Evolutionary conservation across 345 rosid genomes (phyloP).

Genomic region (thale cress (Arabidopsis thaliana)): TAIR10.1 NC_003075.7:17304501-17305000

Average conservation of each 20-base stretch:
- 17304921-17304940: neutral
- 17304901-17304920: neutral
- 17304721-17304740: conserved; percentile 29
- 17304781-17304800: conserved; percentile 18
- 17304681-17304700: conserved; percentile 56
- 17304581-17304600: conserved; percentile 45
- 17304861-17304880: conserved; percentile 4
- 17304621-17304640: conserved; percentile 28
- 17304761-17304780: conserved; percentile 41
- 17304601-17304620: conserved; percentile 60
- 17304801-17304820: conserved; percentile 44
- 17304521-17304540: neutral
- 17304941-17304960: neutral
- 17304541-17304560: neutral
- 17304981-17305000: neutral
- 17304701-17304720: conserved; percentile 49
- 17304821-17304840: conserved; percentile 36
- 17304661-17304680: conserved; percentile 55
- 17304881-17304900: conserved; percentile 15
- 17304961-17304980: neutral
- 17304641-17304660: conserved; percentile 41
- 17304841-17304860: neutral
- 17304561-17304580: conserved; percentile 18
- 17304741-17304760: conserved; percentile 58
- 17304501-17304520: conserved; percentile 27